Conservation (phyloP, 129 eudicot genomes). For the Saposhnikovia divaricata region DNA sequence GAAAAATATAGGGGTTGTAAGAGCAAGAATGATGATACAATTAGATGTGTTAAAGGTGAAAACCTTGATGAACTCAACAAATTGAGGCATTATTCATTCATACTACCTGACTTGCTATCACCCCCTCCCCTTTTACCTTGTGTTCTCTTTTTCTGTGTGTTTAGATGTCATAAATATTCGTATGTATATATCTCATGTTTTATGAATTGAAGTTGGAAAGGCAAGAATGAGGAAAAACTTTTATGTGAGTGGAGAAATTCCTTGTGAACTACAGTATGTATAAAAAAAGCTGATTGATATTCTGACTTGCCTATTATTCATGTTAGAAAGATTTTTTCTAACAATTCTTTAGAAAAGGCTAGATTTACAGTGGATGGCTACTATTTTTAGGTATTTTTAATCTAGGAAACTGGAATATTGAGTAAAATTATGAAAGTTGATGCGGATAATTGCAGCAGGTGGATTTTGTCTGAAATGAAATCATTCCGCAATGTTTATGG, state of each 20-base stretch:
- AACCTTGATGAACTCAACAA: background rate
- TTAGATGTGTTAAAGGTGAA: slow-evolving; percentile 12
- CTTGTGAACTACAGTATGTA: background rate
- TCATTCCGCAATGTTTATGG: no score
- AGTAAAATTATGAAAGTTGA: no score
- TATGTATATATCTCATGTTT: background rate
- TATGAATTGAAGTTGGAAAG: background rate
- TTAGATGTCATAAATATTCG: background rate
- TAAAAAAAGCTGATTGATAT: background rate
- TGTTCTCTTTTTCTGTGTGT: background rate
- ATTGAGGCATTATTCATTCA: slow-evolving; percentile 12
- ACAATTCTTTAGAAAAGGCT: no score
- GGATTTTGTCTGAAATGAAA: no score
- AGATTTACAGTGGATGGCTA: no score
- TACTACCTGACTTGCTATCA: slow-evolving; percentile 5
- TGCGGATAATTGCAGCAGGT: no score
- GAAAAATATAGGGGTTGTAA: background rate
- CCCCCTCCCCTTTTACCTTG: background rate
- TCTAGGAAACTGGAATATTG: no score
- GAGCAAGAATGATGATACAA: slow-evolving; percentile 8
- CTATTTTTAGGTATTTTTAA: no score
- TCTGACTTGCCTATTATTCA: background rate
- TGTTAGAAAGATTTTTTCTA: no score
- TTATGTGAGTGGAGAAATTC: background rate
- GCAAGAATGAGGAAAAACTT: background rate